These are phyloP conservation scores for bread wheat (Triticum aestivum) DNA, from an alignment of 176 grass and related monocot species.

Conservation along the genomic window IWGSC_CS_RefSeq_v2.1 NC_057803.1:98596270-98596769, in stretches of 20 bases:
- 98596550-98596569: slow-evolving; percentile 81
- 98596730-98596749: no score
- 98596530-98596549: slow-evolving; percentile 94
- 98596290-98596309: slow-evolving; percentile 26
- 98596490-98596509: slow-evolving; percentile 19
- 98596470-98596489: neutral
- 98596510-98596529: slow-evolving; percentile 78
- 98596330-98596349: slow-evolving; percentile 58
- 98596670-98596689: neutral
- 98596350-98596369: slow-evolving; percentile 74
- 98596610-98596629: slow-evolving; percentile 66
- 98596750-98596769: no score
- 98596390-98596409: slow-evolving; percentile 97
- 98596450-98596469: slow-evolving; percentile 15
- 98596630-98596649: slow-evolving; percentile 15
- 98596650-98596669: slow-evolving; percentile 18
- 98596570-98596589: slow-evolving; percentile 59
- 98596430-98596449: slow-evolving; percentile 46
- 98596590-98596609: slow-evolving; percentile 94
- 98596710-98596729: no score
- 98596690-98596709: no score
- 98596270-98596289: slow-evolving; percentile 87
- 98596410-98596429: slow-evolving; percentile 87
- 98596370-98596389: slow-evolving; percentile 95
- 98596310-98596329: neutral